Evolutionary conservation across 768 basidiomycete genomes (phyloP).

Genomic region (Krasilnikovozyma curviuscula): DNA sequence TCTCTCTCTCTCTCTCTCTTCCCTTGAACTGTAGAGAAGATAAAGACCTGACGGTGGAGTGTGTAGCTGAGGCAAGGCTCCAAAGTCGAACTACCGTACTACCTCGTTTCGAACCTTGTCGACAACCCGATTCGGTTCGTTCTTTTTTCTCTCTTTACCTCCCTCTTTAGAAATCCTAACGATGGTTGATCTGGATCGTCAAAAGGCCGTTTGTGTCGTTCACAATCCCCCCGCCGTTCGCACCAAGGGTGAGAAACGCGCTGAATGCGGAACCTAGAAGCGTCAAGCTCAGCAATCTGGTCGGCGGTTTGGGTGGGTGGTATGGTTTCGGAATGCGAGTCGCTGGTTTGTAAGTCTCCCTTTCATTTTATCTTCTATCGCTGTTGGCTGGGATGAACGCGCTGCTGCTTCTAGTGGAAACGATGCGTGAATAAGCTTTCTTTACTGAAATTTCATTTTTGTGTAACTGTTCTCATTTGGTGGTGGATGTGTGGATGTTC

Average conservation of each 20-base stretch:
- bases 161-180: not conserved
- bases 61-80: conserved; percentile 51
- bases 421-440: too few relatives aligned
- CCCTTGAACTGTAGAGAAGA: too few relatives aligned
- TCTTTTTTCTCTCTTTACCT: not conserved
- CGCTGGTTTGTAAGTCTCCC: conserved; percentile 49
- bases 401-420: too few relatives aligned
- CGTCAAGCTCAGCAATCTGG: conserved; percentile 60
- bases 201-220: conserved; percentile 73
- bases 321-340: conserved; percentile 78
- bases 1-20: not conserved
- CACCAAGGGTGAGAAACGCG: conserved; percentile 57
- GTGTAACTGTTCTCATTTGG: too few relatives aligned
- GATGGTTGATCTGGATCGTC: not conserved
- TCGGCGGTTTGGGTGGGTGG: conserved; percentile 76
- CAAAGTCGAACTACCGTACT: conserved; percentile 69
- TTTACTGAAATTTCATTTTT: too few relatives aligned
- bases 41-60: too few relatives aligned
- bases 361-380: not conserved
- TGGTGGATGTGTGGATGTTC: too few relatives aligned
- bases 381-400: too few relatives aligned
- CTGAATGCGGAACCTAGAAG: conserved; percentile 72
- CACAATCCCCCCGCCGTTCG: conserved; percentile 60
- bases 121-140: conserved; percentile 32
- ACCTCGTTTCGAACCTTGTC: conserved; percentile 73